phyloP scores from a whole-genome alignment of 495 filamentous ascomycete genomes.

The Lasiosphaeriaceae sp. region DNA sequence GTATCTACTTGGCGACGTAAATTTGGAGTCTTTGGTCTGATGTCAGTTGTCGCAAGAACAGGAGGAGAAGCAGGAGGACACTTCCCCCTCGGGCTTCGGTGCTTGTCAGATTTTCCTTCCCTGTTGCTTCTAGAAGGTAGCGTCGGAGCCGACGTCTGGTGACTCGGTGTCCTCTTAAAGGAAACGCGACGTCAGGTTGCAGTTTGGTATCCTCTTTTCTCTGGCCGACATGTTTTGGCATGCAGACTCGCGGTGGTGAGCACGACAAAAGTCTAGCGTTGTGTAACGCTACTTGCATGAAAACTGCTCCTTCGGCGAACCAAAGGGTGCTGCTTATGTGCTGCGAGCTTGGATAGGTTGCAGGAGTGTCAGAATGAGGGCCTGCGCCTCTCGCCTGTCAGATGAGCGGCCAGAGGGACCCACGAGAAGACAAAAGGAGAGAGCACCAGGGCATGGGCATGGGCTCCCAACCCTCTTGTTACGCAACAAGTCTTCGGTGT shows the following conservation, averaged over 20 bases:
- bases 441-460: not conserved
- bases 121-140: conserved; percentile 1
- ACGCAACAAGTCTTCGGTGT: not conserved
- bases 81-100: not conserved
- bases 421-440: not conserved
- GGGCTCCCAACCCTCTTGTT: not conserved
- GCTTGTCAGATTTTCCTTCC: not conserved
- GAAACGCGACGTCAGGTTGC: conserved; percentile 2
- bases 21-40: not conserved
- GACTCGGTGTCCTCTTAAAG: not conserved
- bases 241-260: not conserved
- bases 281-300: conserved; percentile 6
- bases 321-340: conserved; percentile 6
- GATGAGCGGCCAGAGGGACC: conserved; percentile 8
- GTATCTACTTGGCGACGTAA: not conserved
- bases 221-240: not conserved
- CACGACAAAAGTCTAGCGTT: not conserved
- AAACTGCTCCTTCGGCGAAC: not conserved
- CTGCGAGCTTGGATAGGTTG: conserved; percentile 1
- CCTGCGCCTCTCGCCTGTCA: conserved; percentile 21
- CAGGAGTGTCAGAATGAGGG: conserved; percentile 5
- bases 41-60: not conserved
- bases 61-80: no score
- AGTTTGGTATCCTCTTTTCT: not conserved
- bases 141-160: not conserved